Base-by-base conservation (phyloP, 2,329 filamentous ascomycete genomes). In the Fusarium euwallaceae region DNA sequence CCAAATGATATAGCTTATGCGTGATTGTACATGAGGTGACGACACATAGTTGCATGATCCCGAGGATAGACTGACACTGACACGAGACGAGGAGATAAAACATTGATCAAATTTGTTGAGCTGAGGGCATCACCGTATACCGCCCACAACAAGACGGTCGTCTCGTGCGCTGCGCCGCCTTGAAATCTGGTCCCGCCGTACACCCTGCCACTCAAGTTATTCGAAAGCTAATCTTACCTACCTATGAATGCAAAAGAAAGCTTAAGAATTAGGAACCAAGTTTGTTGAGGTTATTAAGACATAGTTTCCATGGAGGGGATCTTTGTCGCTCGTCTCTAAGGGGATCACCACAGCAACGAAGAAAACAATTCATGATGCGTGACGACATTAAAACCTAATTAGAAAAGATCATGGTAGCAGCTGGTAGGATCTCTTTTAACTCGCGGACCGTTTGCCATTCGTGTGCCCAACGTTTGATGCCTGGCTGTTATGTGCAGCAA, bases 1-100 rank as follows among this genome's bases (percentile, higher is more conserved):
- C 29, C 17, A 53, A 32, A 53, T 32, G 17, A 1, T 6, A n/a
- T 29, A 11, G 48, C 5, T 17, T n/a, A 3, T 53, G 24, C n/a
- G 24, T 53, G 16, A 53, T 32, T 8, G 48, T 53, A 10, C 10
- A 27, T 6, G 22, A 3, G 43, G 43, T 17, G 22, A 10, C 6
- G 8, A 17, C 14, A 3, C 10, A 3, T 0, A 2, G 22, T 17
- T 17, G 10, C 1, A 17, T 5, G 16, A 48, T 3, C 8, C 10
- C 9, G 2, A 48, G 8, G 9, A 0, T 17, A 10, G 10, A 27
- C 14, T 48, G 14, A 48, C 14, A 27, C 8, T 12, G 10, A 14
- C 32, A 14, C 32, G 6, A 34, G 32, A 11, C 32, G 4, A 6
- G 32, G 12, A 34, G 11, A 4, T 14, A 39, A n/a, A 41, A n/a